These are phyloP conservation scores for Fusarium praegraminearum DNA, from an alignment of 2,329 filamentous ascomycete genomes.

Conservation along the genomic window DNA sequence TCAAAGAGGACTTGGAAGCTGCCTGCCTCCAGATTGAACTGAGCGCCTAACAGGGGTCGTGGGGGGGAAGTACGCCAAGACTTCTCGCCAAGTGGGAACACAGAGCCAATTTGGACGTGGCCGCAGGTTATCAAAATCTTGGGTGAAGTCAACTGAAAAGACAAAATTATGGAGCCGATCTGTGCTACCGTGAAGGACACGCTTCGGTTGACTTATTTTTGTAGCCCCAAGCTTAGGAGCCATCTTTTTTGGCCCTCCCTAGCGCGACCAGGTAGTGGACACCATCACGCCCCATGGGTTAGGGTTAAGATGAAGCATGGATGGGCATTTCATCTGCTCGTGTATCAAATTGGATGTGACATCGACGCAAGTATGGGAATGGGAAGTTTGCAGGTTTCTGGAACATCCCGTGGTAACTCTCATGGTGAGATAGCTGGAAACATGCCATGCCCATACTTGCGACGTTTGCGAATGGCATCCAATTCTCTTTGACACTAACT, in stretches of 20 bases:
- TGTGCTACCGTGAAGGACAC: background rate
- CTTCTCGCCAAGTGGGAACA: conserved; percentile 32
- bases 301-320: conserved; percentile 28
- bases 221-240: background rate
- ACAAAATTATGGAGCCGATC: background rate
- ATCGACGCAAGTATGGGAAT: background rate
- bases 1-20: conserved; percentile 33
- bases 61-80: conserved; percentile 22
- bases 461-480: background rate
- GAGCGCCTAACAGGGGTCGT: conserved; percentile 28
- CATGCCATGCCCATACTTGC: background rate
- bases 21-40: conserved; percentile 18
- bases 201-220: background rate
- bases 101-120: conserved; percentile 12
- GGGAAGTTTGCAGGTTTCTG: background rate
- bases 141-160: background rate
- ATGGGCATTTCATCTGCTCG: background rate
- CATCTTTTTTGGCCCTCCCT: background rate
- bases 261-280: conserved; percentile 13
- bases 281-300: conserved; percentile 34
- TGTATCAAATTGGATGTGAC: conserved; percentile 4
- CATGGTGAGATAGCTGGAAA: background rate
- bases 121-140: background rate
- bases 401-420: background rate
- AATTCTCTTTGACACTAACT: background rate